These are phyloP conservation scores for Phytophthora capsici DNA, from an alignment of 352 stramenopile genomes.

Conservation along the genomic window DNA sequence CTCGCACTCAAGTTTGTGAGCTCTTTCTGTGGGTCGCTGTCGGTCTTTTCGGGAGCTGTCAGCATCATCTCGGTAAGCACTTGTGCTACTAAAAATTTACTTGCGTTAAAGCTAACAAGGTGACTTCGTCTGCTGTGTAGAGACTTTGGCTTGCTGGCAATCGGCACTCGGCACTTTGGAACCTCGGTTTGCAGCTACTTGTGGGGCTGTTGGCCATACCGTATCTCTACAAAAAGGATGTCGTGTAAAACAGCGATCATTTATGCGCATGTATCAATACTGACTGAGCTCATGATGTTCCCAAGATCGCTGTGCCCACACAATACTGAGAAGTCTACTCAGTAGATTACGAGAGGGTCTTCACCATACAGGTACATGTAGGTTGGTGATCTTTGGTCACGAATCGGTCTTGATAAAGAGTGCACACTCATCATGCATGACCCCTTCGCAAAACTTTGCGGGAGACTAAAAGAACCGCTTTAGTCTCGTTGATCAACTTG, in stretches of 20 bases:
- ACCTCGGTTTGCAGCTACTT: constrained; percentile 52
- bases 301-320: no score
- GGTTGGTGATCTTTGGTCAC: not conserved
- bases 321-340: no score
- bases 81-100: not conserved
- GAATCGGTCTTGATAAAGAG: not conserved
- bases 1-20: constrained; percentile 80
- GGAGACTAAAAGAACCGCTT: constrained; percentile 4
- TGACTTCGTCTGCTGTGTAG: constrained; percentile 29
- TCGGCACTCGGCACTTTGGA: constrained; percentile 55
- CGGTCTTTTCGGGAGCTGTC: constrained; percentile 64
- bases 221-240: constrained; percentile 67
- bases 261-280: not conserved
- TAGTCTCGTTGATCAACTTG: not conserved
- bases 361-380: no score
- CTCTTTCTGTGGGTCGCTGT: constrained; percentile 78
- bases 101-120: constrained; percentile 2
- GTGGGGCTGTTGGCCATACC: constrained; percentile 64
- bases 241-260: constrained; percentile 8
- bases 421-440: constrained; percentile 5
- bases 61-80: constrained; percentile 56
- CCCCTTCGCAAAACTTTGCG: no score
- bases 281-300: no score
- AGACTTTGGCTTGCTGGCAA: constrained; percentile 56
- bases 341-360: no score